Evolutionary conservation across 2,329 filamentous ascomycete genomes (phyloP).

Genomic region (Huntiella omanensis): DNA sequence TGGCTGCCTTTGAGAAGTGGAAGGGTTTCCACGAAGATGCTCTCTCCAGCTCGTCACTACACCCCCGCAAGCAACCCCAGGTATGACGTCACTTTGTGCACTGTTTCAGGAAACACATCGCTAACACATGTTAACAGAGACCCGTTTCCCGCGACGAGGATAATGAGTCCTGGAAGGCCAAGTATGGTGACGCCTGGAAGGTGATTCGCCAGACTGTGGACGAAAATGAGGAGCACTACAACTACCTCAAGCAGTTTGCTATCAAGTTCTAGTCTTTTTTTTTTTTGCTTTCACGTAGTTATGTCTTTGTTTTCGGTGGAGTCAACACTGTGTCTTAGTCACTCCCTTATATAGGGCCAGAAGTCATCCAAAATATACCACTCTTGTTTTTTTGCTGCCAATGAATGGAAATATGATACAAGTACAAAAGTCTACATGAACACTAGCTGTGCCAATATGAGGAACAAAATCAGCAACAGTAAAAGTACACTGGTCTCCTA

Average conservation of each 20-base stretch:
- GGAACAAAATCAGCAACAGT: background rate
- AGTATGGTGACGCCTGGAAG: constrained; percentile 55
- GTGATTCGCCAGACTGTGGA: constrained; percentile 53
- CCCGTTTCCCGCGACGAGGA: constrained; percentile 45
- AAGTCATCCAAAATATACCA: background rate
- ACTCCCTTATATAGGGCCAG: background rate
- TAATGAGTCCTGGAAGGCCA: constrained; percentile 51
- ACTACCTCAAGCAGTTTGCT: constrained; percentile 64
- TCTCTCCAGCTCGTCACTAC: constrained; percentile 60
- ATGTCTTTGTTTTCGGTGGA: too few relatives aligned
- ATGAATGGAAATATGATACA: constrained; percentile 9
- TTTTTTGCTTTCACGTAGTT: background rate
- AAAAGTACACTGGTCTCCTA: constrained; percentile 4
- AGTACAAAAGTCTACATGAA: constrained; percentile 7
- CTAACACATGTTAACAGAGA: constrained; percentile 25
- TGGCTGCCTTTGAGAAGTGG: constrained; percentile 83
- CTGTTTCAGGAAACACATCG: background rate
- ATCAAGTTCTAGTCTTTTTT: constrained; percentile 31
- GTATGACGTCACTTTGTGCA: constrained; percentile 22
- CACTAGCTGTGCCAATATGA: background rate
- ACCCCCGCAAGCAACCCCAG: constrained; percentile 45
- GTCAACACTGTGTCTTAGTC: background rate
- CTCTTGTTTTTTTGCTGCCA: background rate
- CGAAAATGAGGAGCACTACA: constrained; percentile 54
- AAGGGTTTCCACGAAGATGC: constrained; percentile 93